Conservation (phyloP, 768 basidiomycete species). For the Leucosporidium yakuticum region DNA sequence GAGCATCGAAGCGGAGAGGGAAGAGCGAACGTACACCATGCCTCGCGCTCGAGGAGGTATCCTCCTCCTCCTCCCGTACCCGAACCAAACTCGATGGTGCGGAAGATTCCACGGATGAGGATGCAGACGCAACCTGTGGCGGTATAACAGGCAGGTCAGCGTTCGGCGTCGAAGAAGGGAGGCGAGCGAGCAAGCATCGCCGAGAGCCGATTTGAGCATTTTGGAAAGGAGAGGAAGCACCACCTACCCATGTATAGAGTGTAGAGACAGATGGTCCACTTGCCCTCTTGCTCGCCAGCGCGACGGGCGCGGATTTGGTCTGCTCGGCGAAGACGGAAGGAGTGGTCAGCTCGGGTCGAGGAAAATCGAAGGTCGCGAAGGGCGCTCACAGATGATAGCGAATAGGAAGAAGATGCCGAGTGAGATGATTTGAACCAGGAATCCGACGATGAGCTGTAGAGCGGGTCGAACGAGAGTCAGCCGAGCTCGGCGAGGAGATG, state of each 20-base stretch:
- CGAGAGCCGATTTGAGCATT: too few relatives aligned
- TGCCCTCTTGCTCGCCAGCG: constrained; percentile 14
- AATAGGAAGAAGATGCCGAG: constrained; percentile 28
- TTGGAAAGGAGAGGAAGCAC: background rate
- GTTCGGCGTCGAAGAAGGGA: too few relatives aligned
- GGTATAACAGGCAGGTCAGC: background rate
- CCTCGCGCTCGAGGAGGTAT: constrained; percentile 19
- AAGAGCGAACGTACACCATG: constrained; percentile 8
- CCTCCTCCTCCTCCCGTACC: constrained; percentile 10
- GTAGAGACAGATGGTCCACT: constrained; percentile 25
- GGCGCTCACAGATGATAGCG: constrained; percentile 15
- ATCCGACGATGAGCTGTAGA: constrained; percentile 21
- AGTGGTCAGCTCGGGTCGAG: background rate
- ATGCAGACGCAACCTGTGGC: background rate
- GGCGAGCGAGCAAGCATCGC: too few relatives aligned
- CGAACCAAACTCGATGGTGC: constrained; percentile 26
- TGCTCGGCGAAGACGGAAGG: background rate
- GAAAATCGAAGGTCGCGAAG: background rate
- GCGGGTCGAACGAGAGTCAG: too few relatives aligned
- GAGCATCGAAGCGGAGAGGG: background rate
- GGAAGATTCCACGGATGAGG: constrained; percentile 26
- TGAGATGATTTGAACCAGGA: constrained; percentile 24
- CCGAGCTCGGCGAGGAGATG: too few relatives aligned
- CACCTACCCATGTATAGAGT: constrained; percentile 24
- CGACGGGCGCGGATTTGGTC: constrained; percentile 20